Evolutionary conservation across 495 filamentous ascomycete species (phyloP).

Genomic region (Penicillium ucsense): DNA sequence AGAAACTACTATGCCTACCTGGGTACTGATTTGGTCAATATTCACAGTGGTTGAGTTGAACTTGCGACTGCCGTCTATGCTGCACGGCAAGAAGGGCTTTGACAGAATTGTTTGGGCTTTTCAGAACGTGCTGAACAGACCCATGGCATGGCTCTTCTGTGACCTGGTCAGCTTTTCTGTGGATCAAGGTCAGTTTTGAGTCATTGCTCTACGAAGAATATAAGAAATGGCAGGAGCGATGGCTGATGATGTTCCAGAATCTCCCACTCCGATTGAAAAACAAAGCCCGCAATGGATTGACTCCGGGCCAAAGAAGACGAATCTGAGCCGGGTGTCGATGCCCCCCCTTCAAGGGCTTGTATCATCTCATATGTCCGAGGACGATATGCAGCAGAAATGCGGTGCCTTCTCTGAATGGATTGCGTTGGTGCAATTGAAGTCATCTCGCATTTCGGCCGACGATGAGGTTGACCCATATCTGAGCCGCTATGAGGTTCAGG

Average conservation of each 20-base stretch:
- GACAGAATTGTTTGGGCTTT: conserved; percentile 77
- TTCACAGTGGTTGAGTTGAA: conserved; percentile 68
- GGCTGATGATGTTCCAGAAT: conserved; percentile 5
- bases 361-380: conserved; percentile 24
- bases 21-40: background rate
- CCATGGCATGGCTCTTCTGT: conserved; percentile 74
- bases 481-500: conserved; percentile 65
- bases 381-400: conserved; percentile 49
- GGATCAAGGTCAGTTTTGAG: conserved; percentile 18
- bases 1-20: background rate
- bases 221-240: background rate
- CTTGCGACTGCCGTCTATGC: conserved; percentile 69
- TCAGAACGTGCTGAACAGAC: conserved; percentile 64
- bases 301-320: conserved; percentile 15
- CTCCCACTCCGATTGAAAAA: conserved; percentile 38
- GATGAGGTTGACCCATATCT: conserved; percentile 75
- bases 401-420: conserved; percentile 77
- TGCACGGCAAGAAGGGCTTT: conserved; percentile 86
- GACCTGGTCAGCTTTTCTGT: conserved; percentile 36
- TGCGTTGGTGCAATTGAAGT: conserved; percentile 58
- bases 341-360: conserved; percentile 41
- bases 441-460: conserved; percentile 55
- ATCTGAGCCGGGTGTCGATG: conserved; percentile 28
- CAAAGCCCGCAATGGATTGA: conserved; percentile 44
- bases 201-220: too few relatives aligned